Base-by-base conservation (phyloP, 176 grass and related monocot genomes). In the Melocanna baccifera region DNA sequence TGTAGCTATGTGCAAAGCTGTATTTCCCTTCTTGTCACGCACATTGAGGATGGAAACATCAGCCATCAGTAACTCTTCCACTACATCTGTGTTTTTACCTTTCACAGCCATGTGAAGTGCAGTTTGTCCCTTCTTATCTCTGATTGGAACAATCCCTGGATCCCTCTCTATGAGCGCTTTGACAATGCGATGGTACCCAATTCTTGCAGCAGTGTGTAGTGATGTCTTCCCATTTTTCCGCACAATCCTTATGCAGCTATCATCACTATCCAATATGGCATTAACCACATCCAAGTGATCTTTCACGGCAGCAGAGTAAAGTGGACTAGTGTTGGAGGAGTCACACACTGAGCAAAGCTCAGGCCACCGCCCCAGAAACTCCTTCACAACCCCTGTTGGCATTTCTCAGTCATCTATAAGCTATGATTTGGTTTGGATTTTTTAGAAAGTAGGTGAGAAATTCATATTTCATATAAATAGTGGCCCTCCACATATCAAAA, bases 41-140 rank as follows among this genome's bases (percentile, higher is more conserved):
- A 99, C 74, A 43, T 99, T 99, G 68, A 99, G 88, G 66, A 94
- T 96, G 65, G 93, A 96, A 68, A 81, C 64, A 86, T 99, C 96
- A 89, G 91, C 87, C 74, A 89, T 72, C 32, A 99, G 86, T 81
- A 99, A 72, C 61, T 94, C 96, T 81, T 96, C 93, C 30, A 99
- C 96, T 30, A 94, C 96, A 81, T 99, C 91, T 84, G 90, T 89
- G 81, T 92, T 99, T 67, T 89, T 93, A 61, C 96, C 96, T 77
- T 99, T 99, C 19, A 99, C 96, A 62, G 96, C 96, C 96, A 99
- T 99, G 91, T 99, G 96, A 71, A 99, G 93, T 51, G 96, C 96
- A 78, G 91, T 99, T 73, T 99, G 96, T 19, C 96, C 96, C 69
- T 99, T 99, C 83, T 68, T 99, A 83, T 99, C 96, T 73, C 71